Conservation (phyloP, 805 yeast genomes). For the Pichia occidentalis region DNA sequence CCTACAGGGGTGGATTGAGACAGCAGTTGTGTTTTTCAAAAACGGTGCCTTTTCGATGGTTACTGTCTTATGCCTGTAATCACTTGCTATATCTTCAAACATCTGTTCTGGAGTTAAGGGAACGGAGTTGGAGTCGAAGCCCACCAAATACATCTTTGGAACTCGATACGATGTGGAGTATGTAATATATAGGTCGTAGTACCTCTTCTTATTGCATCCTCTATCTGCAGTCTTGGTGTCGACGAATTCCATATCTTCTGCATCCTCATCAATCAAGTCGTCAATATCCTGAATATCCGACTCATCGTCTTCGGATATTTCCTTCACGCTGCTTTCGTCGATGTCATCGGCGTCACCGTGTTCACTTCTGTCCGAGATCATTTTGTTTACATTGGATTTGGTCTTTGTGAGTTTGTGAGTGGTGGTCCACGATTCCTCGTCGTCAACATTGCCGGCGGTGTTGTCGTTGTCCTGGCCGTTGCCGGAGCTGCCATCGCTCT, state of each 20-base stretch:
- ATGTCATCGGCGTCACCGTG: constrained; percentile 4
- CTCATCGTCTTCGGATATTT: constrained; percentile 14
- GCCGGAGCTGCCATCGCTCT: too few species aligned
- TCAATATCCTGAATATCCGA: constrained; percentile 38
- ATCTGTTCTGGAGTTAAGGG: constrained; percentile 83
- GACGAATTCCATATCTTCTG: constrained; percentile 29
- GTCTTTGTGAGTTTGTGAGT: too few species aligned
- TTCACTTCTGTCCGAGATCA: too few species aligned
- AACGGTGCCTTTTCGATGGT: constrained; percentile 93
- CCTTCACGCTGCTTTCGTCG: constrained; percentile 9
- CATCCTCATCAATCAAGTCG: constrained; percentile 31
- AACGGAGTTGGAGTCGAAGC: constrained; percentile 74
- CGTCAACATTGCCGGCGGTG: too few species aligned
- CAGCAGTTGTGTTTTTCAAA: constrained; percentile 62
- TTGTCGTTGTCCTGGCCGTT: too few species aligned
- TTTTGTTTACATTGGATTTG: too few species aligned
- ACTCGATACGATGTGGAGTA: constrained; percentile 94
- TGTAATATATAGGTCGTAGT: constrained; percentile 83
- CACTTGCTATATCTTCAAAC: constrained; percentile 92
- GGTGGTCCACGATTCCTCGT: too few species aligned
- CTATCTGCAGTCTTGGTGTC: constrained; percentile 19
- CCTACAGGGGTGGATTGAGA: constrained; percentile 93
- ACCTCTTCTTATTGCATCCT: constrained; percentile 45
- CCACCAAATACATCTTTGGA: constrained; percentile 89
- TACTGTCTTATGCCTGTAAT: constrained; percentile 91